phyloP scores from a whole-genome alignment of 306 rosid genomes.

The Cicer judaicum region DNA sequence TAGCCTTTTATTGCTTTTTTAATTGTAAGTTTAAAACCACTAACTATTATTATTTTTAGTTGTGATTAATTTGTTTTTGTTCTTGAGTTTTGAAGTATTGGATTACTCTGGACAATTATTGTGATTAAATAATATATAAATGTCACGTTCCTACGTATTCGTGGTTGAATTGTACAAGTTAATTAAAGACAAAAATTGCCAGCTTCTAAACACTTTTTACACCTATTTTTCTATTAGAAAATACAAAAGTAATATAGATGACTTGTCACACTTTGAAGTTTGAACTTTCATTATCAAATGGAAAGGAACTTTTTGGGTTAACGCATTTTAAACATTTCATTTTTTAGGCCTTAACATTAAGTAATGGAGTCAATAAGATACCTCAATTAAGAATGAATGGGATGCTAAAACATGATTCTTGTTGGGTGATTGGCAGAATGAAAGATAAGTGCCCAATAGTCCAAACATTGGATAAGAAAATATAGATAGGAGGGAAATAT shows the following conservation, averaged over 20 bases:
- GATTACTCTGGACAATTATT: slow-evolving; percentile 9
- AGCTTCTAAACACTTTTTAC: slow-evolving; percentile 47
- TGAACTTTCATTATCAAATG: slow-evolving; percentile 42
- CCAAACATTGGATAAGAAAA: slow-evolving; percentile 4
- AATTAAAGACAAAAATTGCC: slow-evolving; percentile 59
- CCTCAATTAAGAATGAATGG: slow-evolving; percentile 15
- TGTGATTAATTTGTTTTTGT: no score
- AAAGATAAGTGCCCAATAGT: slow-evolving; percentile 22
- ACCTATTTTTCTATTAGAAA: slow-evolving; percentile 38
- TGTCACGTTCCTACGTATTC: slow-evolving; percentile 50
- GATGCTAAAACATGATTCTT: slow-evolving; percentile 10
- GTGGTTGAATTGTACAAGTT: slow-evolving; percentile 52
- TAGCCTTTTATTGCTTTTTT: no score
- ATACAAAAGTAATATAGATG: slow-evolving; percentile 43
- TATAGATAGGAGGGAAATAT: neutral
- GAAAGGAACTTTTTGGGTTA: slow-evolving; percentile 45
- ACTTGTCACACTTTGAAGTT: slow-evolving; percentile 40
- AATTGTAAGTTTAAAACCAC: no score
- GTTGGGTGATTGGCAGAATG: slow-evolving; percentile 17
- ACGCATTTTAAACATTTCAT: slow-evolving; percentile 30
- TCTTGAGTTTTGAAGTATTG: no score
- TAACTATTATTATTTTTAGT: no score
- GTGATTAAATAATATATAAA: slow-evolving; percentile 22
- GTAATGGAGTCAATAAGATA: slow-evolving; percentile 33
- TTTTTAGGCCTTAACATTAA: slow-evolving; percentile 7